These are phyloP conservation scores for Vigna hirtella DNA, from an alignment of 306 rosid species.

Conservation along the genomic window DNA sequence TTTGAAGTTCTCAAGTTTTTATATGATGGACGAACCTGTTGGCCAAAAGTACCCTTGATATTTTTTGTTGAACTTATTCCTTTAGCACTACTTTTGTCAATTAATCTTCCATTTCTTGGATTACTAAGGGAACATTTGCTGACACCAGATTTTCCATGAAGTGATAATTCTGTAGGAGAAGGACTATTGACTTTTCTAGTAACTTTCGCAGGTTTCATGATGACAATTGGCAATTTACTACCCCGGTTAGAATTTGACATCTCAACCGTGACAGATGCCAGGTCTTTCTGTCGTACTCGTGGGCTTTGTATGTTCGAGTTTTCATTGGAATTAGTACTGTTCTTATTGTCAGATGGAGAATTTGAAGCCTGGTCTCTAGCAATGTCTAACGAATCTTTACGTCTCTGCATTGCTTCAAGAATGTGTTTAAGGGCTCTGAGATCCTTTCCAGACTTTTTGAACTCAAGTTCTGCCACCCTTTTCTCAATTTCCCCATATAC, in stretches of 20 bases:
- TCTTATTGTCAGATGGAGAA: conserved; percentile 49
- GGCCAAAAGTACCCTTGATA: conserved; percentile 45
- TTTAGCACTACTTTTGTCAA: conserved; percentile 49
- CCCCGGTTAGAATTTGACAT: conserved; percentile 45
- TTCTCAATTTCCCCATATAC: conserved; percentile 91
- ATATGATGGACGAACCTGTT: conserved; percentile 43
- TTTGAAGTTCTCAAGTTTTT: conserved; percentile 50
- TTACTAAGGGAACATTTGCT: conserved; percentile 39
- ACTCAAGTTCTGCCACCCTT: conserved; percentile 82
- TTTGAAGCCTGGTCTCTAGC: conserved; percentile 58
- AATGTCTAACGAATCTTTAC: conserved; percentile 46
- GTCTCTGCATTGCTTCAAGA: conserved; percentile 90
- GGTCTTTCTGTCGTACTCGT: conserved; percentile 42
- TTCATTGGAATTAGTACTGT: conserved; percentile 43
- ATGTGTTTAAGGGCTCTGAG: conserved; percentile 94
- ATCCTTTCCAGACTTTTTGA: conserved; percentile 91
- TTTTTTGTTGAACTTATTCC: conserved; percentile 48
- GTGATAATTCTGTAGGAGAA: conserved; percentile 41
- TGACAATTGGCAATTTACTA: conserved; percentile 57
- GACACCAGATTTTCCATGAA: conserved; percentile 48
- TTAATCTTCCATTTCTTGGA: conserved; percentile 56
- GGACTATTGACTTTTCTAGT: conserved; percentile 49
- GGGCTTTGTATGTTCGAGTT: conserved; percentile 56
- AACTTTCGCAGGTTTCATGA: conserved; percentile 68
- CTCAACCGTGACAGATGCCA: conserved; percentile 41